Evolutionary conservation across 2,329 filamentous ascomycete genomes (phyloP), one percentile per base, ranked within the genome.

Genomic region (Pseudopyrenochaeta lycopersici): DNA sequence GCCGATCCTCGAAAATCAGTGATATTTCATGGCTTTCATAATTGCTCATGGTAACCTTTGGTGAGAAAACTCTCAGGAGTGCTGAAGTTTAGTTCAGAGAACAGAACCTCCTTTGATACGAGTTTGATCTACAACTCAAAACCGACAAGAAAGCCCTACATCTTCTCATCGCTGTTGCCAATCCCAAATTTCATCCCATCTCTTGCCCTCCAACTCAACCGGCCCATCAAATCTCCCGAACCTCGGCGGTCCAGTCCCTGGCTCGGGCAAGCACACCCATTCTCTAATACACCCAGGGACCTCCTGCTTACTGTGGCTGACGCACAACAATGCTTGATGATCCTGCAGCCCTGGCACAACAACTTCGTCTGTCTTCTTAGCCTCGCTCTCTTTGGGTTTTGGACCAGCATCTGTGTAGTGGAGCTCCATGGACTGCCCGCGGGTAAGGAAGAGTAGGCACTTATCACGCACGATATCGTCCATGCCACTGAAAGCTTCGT

Each of bases 271-370:
- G 72, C 91, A 93, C 45, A 98, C 81, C 89, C 90, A 98, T 71
- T 96, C 87, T 41, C 91, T 80, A 20, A 97, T 85, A 62, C 88
- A 89, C 44, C 89, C 88, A 0, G 95, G 95, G 9, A 98, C 90
- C 75, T 99, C 95, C 66, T 97, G 92, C 58, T 88, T 88, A 56
- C 94, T 83, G 77, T 99, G 95, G 56, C 92, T 95, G 54, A 98
- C 94, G 60, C 93, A 92, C n/a, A 98, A 84, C 48, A 99, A 78
- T 0, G 92, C 92, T 76, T 98, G 94, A 18, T 85, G 75, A 0
- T 86, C 80, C 1, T 82, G 82, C 50, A 97, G 76, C 0, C 92
- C 92, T 1, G 68, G 70, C 4, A 94, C 77, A 18, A 76, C 80
- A 1, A 86, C 80, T 1, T 72, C 69, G 0, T 79, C 83, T 10